phyloP scores from a whole-genome alignment of 805 yeast genomes.

The Brettanomyces nanus region DNA sequence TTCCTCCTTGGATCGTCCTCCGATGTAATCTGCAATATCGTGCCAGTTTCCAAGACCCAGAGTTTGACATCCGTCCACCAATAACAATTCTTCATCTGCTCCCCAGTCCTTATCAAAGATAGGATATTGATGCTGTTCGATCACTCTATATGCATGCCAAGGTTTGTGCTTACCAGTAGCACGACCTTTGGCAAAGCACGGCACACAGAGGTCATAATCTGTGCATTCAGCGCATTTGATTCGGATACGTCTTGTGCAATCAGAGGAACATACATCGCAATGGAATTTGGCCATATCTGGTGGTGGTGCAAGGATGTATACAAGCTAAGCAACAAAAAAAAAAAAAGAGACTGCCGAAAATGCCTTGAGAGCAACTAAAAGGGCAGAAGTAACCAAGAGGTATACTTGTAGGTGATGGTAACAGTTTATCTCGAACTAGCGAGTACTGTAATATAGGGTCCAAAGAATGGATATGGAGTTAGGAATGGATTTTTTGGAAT shows the following conservation, averaged over 20 bases:
- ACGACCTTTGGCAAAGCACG: constrained; percentile 85
- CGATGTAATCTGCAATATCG: constrained; percentile 94
- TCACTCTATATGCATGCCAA: constrained; percentile 83
- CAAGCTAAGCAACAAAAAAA: not conserved
- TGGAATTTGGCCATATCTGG: constrained; percentile 56
- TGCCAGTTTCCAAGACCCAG: constrained; percentile 96
- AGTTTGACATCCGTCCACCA: constrained; percentile 88
- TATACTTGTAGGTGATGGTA: too few species aligned
- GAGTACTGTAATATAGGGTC: too few species aligned
- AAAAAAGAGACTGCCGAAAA: not conserved
- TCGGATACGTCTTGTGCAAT: constrained; percentile 87
- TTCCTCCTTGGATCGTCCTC: constrained; percentile 86
- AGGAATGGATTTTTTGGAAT: too few species aligned
- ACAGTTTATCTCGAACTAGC: too few species aligned
- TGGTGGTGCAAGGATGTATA: too few species aligned
- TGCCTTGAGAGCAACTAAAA: too few species aligned
- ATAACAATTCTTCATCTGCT: constrained; percentile 88
- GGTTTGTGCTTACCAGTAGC: constrained; percentile 84
- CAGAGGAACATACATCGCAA: constrained; percentile 95
- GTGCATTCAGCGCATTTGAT: constrained; percentile 87
- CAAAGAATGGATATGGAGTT: too few species aligned
- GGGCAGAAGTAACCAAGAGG: too few species aligned
- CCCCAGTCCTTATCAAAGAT: constrained; percentile 92
- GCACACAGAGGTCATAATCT: constrained; percentile 96
- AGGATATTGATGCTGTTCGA: constrained; percentile 94